phyloP scores from a whole-genome alignment of 768 basidiomycete genomes.

The Psilocybe cyanescens region DNA sequence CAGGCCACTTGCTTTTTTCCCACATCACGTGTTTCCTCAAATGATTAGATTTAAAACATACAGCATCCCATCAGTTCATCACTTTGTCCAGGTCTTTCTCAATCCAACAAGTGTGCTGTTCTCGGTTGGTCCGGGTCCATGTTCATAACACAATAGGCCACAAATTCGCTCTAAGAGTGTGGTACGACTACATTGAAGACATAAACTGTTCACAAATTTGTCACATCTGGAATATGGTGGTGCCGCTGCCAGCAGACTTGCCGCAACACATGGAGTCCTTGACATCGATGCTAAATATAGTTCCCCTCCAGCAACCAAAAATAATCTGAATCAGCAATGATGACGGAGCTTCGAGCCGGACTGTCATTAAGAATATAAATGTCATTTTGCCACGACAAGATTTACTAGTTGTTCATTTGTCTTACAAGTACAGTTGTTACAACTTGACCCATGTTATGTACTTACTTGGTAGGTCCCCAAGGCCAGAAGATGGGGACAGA shows the following conservation, averaged over 20 bases:
- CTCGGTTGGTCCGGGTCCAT: constrained; percentile 6
- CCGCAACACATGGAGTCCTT: neutral
- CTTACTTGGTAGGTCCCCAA: constrained; percentile 35
- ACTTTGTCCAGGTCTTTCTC: neutral
- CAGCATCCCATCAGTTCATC: neutral
- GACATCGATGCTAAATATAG: neutral
- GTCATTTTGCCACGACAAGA: too few species aligned
- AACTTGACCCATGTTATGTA: neutral
- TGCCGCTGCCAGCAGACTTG: neutral
- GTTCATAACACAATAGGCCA: neutral
- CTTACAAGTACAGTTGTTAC: neutral
- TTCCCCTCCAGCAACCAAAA: neutral
- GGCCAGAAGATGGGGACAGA: constrained; percentile 52
- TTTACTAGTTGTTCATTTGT: too few species aligned
- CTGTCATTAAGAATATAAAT: too few species aligned
- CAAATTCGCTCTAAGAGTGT: neutral
- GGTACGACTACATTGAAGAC: neutral
- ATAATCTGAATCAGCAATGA: neutral
- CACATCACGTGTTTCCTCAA: constrained; percentile 27
- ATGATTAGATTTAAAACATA: constrained; percentile 6
- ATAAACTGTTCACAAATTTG: neutral
- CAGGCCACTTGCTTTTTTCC: constrained; percentile 43
- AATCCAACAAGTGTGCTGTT: neutral
- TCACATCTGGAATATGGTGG: neutral
- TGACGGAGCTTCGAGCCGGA: neutral